A percentile compares a stretch with the other conserved stretches of the same genome.
These are phyloP conservation scores for Talaromyces trachyspermus DNA, from an alignment of 495 filamentous ascomycete species.

Conservation along the genomic window DNA sequence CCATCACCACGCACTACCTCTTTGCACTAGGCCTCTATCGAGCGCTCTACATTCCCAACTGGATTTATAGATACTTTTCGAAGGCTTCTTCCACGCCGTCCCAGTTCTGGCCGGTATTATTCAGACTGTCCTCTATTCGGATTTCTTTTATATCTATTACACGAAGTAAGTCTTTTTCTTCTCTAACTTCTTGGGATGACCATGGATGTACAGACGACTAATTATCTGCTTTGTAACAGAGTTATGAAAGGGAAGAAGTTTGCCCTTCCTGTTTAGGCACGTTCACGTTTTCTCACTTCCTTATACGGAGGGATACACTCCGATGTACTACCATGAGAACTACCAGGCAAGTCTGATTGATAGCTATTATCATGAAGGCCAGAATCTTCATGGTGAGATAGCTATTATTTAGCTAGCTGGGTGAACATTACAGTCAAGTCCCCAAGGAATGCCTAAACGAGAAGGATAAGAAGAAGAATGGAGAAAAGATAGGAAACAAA, in stretches of 20 bases:
- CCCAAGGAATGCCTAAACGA: too few relatives aligned
- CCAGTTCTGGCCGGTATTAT: constrained; percentile 79
- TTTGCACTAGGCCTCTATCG: constrained; percentile 89
- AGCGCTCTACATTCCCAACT: constrained; percentile 96
- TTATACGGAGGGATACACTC: too few relatives aligned
- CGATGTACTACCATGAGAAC: too few relatives aligned
- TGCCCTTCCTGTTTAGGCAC: constrained; percentile 65
- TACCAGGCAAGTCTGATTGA: too few relatives aligned
- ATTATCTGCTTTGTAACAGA: constrained; percentile 25
- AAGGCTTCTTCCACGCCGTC: constrained; percentile 71
- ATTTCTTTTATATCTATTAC: constrained; percentile 99
- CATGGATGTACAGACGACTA: too few relatives aligned
- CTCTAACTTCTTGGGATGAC: constrained; percentile 7
- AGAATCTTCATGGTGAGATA: too few relatives aligned
- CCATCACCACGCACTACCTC: constrained; percentile 97
- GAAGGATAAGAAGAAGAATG: too few relatives aligned
- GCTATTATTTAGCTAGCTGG: too few relatives aligned
- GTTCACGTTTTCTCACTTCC: too few relatives aligned
- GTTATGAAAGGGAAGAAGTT: constrained; percentile 86
- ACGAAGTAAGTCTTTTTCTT: constrained; percentile 57
- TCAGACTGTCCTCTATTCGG: constrained; percentile 92
- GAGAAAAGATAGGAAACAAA: too few relatives aligned
- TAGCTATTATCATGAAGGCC: too few relatives aligned
- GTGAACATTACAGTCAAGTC: too few relatives aligned
- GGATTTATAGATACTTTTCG: constrained; percentile 84